Evolutionary conservation across 768 basidiomycete genomes (phyloP).

Genomic region (Nidularia sp.): DNA sequence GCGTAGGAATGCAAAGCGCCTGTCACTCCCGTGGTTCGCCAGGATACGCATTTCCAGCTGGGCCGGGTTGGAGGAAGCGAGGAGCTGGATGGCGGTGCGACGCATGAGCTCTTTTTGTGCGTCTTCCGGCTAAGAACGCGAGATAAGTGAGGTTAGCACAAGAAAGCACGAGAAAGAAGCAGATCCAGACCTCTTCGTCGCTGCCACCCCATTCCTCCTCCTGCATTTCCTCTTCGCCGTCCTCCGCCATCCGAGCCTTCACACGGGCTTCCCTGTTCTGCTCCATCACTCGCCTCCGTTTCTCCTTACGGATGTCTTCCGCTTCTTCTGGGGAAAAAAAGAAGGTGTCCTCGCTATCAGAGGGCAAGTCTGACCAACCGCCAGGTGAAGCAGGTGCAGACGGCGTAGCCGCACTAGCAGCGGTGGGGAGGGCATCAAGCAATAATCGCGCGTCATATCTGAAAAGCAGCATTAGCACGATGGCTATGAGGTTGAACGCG

Average conservation of each 20-base stretch:
- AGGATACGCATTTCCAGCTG: conserved; percentile 87
- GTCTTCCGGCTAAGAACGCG: conserved; percentile 48
- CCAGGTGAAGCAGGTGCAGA: conserved; percentile 37
- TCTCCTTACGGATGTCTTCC: conserved; percentile 63
- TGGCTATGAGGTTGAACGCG: conserved; percentile 8
- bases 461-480: conserved; percentile 13
- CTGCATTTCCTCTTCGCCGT: conserved; percentile 31
- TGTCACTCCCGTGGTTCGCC: conserved; percentile 77
- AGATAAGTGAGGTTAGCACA: neutral
- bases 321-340: conserved; percentile 67
- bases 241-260: conserved; percentile 45
- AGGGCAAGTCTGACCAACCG: conserved; percentile 84
- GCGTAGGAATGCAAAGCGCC: conserved; percentile 75
- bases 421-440: conserved; percentile 43
- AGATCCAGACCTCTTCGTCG: conserved; percentile 58
- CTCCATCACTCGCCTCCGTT: conserved; percentile 62
- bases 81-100: conserved; percentile 67
- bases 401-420: neutral
- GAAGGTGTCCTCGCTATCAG: conserved; percentile 83
- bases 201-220: conserved; percentile 61
- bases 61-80: conserved; percentile 69
- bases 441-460: conserved; percentile 84
- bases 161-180: neutral
- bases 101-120: conserved; percentile 62
- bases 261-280: conserved; percentile 62